Conservation (phyloP, 1,139 yeast genomes). For the Insectozyma bohioensis region DNA sequence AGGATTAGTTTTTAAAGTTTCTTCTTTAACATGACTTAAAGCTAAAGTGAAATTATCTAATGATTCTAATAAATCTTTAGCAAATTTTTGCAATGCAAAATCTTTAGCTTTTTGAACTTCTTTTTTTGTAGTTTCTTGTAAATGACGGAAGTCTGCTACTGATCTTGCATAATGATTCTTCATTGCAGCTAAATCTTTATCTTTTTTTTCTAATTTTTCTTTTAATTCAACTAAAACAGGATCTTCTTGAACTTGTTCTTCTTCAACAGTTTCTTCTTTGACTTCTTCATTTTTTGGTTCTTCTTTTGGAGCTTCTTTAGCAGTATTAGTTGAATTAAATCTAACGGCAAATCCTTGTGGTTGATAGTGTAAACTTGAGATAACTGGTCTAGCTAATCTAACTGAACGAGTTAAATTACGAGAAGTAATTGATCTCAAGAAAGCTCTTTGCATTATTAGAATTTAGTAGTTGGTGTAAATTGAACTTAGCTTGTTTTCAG, state of each 20-base stretch:
- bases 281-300: constrained; percentile 9
- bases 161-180: constrained; percentile 83
- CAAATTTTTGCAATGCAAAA: constrained; percentile 90
- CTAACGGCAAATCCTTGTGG: constrained; percentile 17
- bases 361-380: constrained; percentile 12
- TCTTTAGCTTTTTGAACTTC: constrained; percentile 87
- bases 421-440: constrained; percentile 25
- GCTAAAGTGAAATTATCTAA: constrained; percentile 92
- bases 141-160: constrained; percentile 88
- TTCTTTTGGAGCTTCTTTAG: constrained; percentile 10
- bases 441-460: constrained; percentile 37
- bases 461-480: too few relatives aligned
- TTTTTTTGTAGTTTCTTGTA: constrained; percentile 86
- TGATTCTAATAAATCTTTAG: constrained; percentile 86
- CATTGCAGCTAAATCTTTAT: constrained; percentile 77
- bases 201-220: constrained; percentile 62
- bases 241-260: constrained; percentile 21
- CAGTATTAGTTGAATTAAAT: constrained; percentile 25
- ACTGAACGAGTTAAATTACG: constrained; percentile 19
- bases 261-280: constrained; percentile 13
- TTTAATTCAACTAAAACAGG: constrained; percentile 42
- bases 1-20: constrained; percentile 52
- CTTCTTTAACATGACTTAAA: constrained; percentile 70
- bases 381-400: constrained; percentile 20
- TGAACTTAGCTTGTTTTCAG: too few relatives aligned